A percentile compares a stretch with the other conserved stretches of the same genome.
phyloP scores from a whole-genome alignment of 2,329 filamentous ascomycete species.

The Simplicillium sp. region DNA sequence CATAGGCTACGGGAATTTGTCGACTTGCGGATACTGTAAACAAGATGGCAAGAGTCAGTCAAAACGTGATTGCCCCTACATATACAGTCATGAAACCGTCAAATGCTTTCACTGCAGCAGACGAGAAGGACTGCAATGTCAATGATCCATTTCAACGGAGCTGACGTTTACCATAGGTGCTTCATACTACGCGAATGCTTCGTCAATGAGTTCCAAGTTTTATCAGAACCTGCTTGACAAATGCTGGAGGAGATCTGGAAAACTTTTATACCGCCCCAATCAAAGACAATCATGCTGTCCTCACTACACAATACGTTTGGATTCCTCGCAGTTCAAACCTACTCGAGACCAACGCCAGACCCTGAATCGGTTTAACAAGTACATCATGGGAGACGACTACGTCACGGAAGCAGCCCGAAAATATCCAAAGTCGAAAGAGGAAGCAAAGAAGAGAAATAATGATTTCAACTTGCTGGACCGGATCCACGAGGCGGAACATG shows the following conservation, averaged over 20 bases:
- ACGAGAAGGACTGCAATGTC: not conserved
- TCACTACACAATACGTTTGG: slow-evolving; percentile 75
- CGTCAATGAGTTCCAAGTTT: slow-evolving; percentile 50
- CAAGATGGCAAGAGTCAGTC: slow-evolving; percentile 37
- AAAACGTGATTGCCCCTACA: slow-evolving; percentile 26
- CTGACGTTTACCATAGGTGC: slow-evolving; percentile 40
- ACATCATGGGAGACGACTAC: slow-evolving; percentile 61
- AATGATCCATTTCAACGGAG: not conserved
- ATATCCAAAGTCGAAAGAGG: slow-evolving; percentile 59
- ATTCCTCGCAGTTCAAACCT: slow-evolving; percentile 54
- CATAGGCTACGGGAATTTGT: slow-evolving; percentile 41
- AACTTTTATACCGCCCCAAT: slow-evolving; percentile 68
- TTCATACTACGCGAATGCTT: slow-evolving; percentile 61
- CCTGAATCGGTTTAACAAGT: slow-evolving; percentile 66
- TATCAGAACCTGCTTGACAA: slow-evolving; percentile 67
- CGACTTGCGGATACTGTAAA: slow-evolving; percentile 44
- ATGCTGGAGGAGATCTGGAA: slow-evolving; percentile 68
- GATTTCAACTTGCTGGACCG: slow-evolving; percentile 58
- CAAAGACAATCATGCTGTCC: slow-evolving; percentile 78
- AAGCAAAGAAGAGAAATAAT: slow-evolving; percentile 51
- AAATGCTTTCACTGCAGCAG: too few species aligned
- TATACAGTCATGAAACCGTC: not conserved
- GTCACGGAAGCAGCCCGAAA: slow-evolving; percentile 51
- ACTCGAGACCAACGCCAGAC: slow-evolving; percentile 66
- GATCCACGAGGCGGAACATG: slow-evolving; percentile 59